Conservation (phyloP, 2,329 filamentous ascomycete species). For the Paracorniculantispora psalliotae region DNA sequence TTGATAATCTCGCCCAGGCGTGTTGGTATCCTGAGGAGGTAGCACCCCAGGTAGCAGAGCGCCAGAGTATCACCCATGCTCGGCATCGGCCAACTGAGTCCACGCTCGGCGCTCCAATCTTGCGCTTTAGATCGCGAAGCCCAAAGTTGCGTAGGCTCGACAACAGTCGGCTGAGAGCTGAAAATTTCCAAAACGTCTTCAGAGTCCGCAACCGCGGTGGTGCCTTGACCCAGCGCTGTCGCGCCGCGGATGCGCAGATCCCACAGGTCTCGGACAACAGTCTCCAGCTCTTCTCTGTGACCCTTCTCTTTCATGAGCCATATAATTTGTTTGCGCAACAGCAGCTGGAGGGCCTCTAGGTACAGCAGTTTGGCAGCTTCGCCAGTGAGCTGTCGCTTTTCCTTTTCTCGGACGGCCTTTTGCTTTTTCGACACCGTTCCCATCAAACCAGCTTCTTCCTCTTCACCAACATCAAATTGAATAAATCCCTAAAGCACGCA, state of each 20-base stretch:
- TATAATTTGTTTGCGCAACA: conserved; percentile 74
- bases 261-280: conserved; percentile 80
- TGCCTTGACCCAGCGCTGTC: conserved; percentile 28
- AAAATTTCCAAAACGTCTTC: conserved; percentile 31
- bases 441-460: conserved; percentile 63
- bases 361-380: conserved; percentile 70
- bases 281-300: conserved; percentile 70
- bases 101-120: conserved; percentile 42
- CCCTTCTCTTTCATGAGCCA: conserved; percentile 65
- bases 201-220: background rate
- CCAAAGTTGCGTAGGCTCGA: conserved; percentile 23
- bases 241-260: conserved; percentile 55
- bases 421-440: conserved; percentile 52
- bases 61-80: conserved; percentile 69
- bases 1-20: conserved; percentile 65
- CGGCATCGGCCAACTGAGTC: conserved; percentile 53
- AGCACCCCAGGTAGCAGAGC: conserved; percentile 72
- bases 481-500: conserved; percentile 41
- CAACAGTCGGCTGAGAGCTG: conserved; percentile 32
- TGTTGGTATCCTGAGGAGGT: conserved; percentile 73
- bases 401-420: conserved; percentile 51
- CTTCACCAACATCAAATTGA: conserved; percentile 57
- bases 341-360: conserved; percentile 76
- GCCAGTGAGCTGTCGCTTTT: conserved; percentile 56
- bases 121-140: conserved; percentile 28